A percentile compares a stretch with the other conserved stretches of the same genome.
Evolutionary conservation across 2,329 filamentous ascomycete species (phyloP).

Genomic region (Diaporthe longicolla): DNA sequence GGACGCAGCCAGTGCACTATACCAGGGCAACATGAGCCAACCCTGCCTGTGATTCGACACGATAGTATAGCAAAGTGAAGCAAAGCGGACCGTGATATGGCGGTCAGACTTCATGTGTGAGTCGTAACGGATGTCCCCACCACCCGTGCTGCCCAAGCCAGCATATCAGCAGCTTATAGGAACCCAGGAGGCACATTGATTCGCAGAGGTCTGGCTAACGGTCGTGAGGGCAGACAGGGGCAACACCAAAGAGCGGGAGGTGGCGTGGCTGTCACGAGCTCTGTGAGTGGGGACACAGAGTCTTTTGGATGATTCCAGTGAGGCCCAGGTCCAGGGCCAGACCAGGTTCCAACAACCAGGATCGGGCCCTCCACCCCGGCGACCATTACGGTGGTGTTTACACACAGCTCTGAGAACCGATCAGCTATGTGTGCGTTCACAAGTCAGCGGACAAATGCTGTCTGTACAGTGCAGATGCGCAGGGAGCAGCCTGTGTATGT

Average conservation of each 20-base stretch:
- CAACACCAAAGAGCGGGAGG: neutral
- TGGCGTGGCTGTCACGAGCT: constrained; percentile 28
- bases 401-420: neutral
- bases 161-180: neutral
- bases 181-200: neutral
- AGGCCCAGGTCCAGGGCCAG: neutral
- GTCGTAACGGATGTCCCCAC: constrained; percentile 25
- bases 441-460: neutral
- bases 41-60: constrained; percentile 18
- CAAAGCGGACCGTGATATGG: constrained; percentile 3
- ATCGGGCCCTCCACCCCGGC: constrained; percentile 12
- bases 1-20: neutral
- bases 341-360: neutral
- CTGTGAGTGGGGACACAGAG: constrained; percentile 8
- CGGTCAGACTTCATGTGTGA: constrained; percentile 21
- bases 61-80: constrained; percentile 16
- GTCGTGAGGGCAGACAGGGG: constrained; percentile 11
- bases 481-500: neutral
- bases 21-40: neutral
- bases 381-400: neutral
- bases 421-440: neutral
- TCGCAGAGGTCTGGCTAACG: neutral
- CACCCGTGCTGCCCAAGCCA: neutral
- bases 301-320: constrained; percentile 1
- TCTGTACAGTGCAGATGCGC: neutral